Evolutionary conservation across 371 early-diverging fungal species (phyloP).

Genomic region (Nematocida displodere): DNA sequence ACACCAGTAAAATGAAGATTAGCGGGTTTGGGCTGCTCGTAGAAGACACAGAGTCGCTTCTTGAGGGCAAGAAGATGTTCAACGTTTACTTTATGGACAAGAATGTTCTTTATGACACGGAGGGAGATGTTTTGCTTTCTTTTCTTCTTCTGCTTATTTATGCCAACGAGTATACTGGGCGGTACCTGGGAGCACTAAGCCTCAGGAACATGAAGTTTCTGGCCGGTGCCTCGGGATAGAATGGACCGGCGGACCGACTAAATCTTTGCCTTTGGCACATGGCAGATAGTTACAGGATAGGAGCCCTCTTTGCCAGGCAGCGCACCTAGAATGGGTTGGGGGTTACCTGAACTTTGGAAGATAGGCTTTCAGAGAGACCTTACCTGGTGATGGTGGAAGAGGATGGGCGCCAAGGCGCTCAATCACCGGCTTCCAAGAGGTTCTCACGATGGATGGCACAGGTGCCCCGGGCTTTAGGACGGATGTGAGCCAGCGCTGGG

Average conservation of each 20-base stretch:
- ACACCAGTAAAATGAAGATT: conserved; percentile 22
- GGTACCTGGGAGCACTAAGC: conserved; percentile 29
- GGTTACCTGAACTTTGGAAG: too few species aligned
- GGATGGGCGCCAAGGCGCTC: too few species aligned
- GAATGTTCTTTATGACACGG: conserved; percentile 37
- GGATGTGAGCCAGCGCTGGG: conserved; percentile 74
- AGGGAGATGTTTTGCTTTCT: conserved; percentile 39
- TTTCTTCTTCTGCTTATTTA: conserved; percentile 36
- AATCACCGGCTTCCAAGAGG: conserved; percentile 84
- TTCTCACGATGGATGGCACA: conserved; percentile 79
- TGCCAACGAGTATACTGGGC: conserved; percentile 23
- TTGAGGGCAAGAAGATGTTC: conserved; percentile 45
- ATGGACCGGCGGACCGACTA: too few species aligned
- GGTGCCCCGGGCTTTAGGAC: conserved; percentile 80
- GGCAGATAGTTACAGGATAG: too few species aligned
- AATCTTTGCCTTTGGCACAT: too few species aligned
- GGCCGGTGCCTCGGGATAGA: too few species aligned
- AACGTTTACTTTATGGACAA: conserved; percentile 50
- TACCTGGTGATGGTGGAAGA: too few species aligned
- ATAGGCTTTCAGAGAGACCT: too few species aligned
- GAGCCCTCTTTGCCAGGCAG: too few species aligned
- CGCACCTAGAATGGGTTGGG: too few species aligned
- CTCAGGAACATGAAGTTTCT: conserved; percentile 35
- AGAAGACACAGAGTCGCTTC: conserved; percentile 43
- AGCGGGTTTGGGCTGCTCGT: conserved; percentile 41